Percentiles rank a stretch among this genome's conserved stretches.
phyloP scores from a whole-genome alignment of 805 yeast genomes.

The Scheffersomyces spartinae region DNA sequence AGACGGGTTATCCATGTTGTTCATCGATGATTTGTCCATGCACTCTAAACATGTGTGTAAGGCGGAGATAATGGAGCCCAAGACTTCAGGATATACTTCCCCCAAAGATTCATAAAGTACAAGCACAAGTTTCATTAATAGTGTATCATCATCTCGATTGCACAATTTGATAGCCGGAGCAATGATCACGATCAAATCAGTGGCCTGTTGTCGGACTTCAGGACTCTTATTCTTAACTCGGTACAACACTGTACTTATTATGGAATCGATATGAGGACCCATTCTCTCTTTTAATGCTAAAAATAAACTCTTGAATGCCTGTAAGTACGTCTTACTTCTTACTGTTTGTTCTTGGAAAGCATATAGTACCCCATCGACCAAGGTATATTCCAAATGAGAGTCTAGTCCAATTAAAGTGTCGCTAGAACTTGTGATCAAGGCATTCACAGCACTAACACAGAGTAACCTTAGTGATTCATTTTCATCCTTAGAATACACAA shows the following conservation, averaged over 20 bases:
- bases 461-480: slow-evolving; percentile 70
- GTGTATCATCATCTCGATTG: slow-evolving; percentile 39
- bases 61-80: slow-evolving; percentile 76
- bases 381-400: slow-evolving; percentile 46
- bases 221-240: slow-evolving; percentile 62
- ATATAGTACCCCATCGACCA: slow-evolving; percentile 70
- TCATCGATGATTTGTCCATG: slow-evolving; percentile 47
- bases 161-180: slow-evolving; percentile 60
- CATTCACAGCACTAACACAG: slow-evolving; percentile 62
- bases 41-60: slow-evolving; percentile 49
- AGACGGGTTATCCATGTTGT: slow-evolving; percentile 50
- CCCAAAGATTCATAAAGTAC: slow-evolving; percentile 86
- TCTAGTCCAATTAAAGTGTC: slow-evolving; percentile 39
- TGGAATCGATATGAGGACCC: slow-evolving; percentile 60
- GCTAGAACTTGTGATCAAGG: slow-evolving; percentile 33
- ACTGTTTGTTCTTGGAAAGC: slow-evolving; percentile 72
- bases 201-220: slow-evolving; percentile 71
- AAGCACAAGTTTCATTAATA: slow-evolving; percentile 57
- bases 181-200: slow-evolving; percentile 57
- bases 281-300: slow-evolving; percentile 51
- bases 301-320: slow-evolving; percentile 55
- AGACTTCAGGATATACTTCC: slow-evolving; percentile 87
- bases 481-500: slow-evolving; percentile 61
- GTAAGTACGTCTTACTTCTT: slow-evolving; percentile 44
- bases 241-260: slow-evolving; percentile 61